Conservation (phyloP, 345 rosid species). For the Linum tenue region DNA sequence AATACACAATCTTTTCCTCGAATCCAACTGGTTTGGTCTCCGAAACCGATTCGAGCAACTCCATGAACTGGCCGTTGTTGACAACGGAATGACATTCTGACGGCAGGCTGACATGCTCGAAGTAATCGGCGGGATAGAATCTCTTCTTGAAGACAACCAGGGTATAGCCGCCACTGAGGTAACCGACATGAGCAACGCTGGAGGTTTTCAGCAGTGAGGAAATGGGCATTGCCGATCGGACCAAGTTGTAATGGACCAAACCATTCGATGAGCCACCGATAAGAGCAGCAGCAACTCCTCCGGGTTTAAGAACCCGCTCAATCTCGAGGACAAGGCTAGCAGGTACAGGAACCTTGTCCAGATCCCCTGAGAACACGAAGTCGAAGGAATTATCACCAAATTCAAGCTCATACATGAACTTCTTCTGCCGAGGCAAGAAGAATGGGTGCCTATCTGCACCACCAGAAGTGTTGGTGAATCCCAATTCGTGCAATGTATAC, state of each 20-base stretch:
- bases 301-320: conserved; percentile 69
- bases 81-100: conserved; percentile 46
- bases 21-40: conserved; percentile 31
- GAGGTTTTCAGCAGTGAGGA: conserved; percentile 63
- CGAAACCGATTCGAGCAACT: conserved; percentile 51
- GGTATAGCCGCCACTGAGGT: conserved; percentile 38
- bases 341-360: conserved; percentile 54
- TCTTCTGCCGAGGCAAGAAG: conserved; percentile 54
- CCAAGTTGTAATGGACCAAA: conserved; percentile 43
- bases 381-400: conserved; percentile 56
- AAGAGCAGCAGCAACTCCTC: conserved; percentile 81
- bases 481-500: conserved; percentile 43
- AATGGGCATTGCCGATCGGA: conserved; percentile 66
- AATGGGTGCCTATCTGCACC: conserved; percentile 44
- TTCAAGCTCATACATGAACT: conserved; percentile 44
- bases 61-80: conserved; percentile 37
- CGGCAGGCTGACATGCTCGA: conserved; percentile 44
- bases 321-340: conserved; percentile 72
- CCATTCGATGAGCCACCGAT: conserved; percentile 26
- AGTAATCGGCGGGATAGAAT: conserved; percentile 24
- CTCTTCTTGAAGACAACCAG: conserved; percentile 66
- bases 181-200: conserved; percentile 54
- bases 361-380: conserved; percentile 60
- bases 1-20: conserved; percentile 38
- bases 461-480: conserved; percentile 42